A percentile compares a stretch with the other conserved stretches of the same genome.
Conservation (phyloP, 1,284 basidiomycete species). For the Somion occarium region DNA sequence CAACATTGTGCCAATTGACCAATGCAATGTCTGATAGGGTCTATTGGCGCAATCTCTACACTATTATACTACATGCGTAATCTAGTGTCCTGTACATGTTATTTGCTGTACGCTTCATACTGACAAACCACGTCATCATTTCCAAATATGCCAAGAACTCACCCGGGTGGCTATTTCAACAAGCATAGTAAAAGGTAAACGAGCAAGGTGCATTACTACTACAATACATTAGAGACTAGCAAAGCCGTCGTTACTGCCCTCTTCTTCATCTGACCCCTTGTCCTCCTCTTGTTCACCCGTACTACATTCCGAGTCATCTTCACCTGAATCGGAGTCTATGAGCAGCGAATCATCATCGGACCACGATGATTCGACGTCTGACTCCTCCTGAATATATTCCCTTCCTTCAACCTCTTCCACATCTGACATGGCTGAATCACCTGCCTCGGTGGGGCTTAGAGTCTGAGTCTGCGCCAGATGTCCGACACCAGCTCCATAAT, state of each 20-base stretch:
- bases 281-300: neutral
- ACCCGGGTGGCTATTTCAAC: too few relatives aligned
- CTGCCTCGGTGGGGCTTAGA: neutral
- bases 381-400: neutral
- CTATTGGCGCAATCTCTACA: neutral
- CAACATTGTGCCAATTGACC: neutral
- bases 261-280: neutral
- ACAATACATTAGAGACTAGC: neutral
- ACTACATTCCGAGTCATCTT: neutral
- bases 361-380: neutral
- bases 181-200: too few relatives aligned
- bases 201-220: neutral
- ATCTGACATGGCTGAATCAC: neutral
- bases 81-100: neutral
- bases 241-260: neutral
- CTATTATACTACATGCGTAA: neutral
- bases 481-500: slow-evolving; percentile 1
- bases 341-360: neutral
- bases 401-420: neutral
- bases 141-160: too few relatives aligned
- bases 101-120: too few relatives aligned
- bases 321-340: neutral
- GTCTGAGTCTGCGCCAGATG: neutral
- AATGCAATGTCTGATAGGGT: neutral
- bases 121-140: too few relatives aligned